Evolutionary conservation across 768 basidiomycete genomes (phyloP), one percentile per base, ranked within the genome.

Genomic region (Suillus subaureus): DNA sequence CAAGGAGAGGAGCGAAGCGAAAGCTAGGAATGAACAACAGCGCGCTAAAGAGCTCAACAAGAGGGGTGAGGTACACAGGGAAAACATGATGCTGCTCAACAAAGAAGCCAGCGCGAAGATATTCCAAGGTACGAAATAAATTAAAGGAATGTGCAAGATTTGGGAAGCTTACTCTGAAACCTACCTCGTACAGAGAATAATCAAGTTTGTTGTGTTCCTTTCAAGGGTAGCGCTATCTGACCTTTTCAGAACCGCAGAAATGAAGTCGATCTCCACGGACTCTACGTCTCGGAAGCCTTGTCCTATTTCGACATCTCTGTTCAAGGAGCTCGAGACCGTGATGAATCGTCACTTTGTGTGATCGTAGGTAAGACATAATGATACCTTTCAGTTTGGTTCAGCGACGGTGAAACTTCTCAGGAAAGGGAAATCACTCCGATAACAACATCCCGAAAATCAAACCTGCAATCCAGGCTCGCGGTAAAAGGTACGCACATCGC

Each of bases 281-380:
- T 96, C 3, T 94, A 91, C 74, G 94, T 95, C 61, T 91, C 91
- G 72, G 95, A 97, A 77, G 92, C 93, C 21, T 87, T 94, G 56
- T 77, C 83, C 52, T 83, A 83, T 63, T 88, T 90, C 1, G 92
- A 96, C 73, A 66, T 73, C 8, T 89, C 90, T 8, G 84, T 96
- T 33, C 75, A 85, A 70, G 76, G 82, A 26, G 92, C 91, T 7
- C 87, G 87, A 61, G 74, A 71, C 28, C 77, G 81, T 31, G 89
- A 89, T 3, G 82, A 88, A 63, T 70, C 77, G 8, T 83, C 90
- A 70, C 68, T 96, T 6, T 81, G 84, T 63, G 79, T 96, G 64
- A 96, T 97, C 69, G 93, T 95, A 63, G 93, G 93, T 89, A 57
- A 67, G 87, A 80, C 9, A 40, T 35, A 18, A 39, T 6, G 4